These are phyloP conservation scores for Exserohilum turcica DNA, from an alignment of 2,329 filamentous ascomycete genomes.

Conservation along the genomic window DNA sequence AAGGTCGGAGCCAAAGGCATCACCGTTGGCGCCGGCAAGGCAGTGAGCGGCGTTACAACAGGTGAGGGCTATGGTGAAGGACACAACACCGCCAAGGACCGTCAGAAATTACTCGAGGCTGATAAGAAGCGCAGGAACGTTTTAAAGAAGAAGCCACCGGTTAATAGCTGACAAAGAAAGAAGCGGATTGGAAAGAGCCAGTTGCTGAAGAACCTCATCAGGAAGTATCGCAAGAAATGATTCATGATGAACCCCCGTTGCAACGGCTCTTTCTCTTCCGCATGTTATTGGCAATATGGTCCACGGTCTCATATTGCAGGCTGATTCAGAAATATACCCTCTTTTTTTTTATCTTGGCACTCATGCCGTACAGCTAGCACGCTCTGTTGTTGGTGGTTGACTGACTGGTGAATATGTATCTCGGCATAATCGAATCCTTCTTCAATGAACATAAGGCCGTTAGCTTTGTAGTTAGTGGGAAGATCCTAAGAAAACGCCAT, in stretches of 20 bases:
- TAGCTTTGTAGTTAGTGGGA: neutral
- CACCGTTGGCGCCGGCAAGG: conserved; percentile 38
- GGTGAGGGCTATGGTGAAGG: conserved; percentile 23
- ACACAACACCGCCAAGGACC: conserved; percentile 1
- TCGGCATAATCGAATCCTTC: neutral
- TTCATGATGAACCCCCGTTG: too few relatives aligned
- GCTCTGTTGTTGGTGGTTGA: too few relatives aligned
- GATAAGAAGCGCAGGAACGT: conserved; percentile 12
- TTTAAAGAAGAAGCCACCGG: conserved; percentile 10
- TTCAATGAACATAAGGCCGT: neutral
- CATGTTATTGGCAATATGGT: too few relatives aligned
- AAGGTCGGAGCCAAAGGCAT: conserved; percentile 43
- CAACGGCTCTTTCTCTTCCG: too few relatives aligned
- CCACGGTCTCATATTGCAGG: too few relatives aligned
- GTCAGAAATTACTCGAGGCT: conserved; percentile 4
- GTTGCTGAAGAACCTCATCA: neutral
- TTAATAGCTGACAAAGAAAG: neutral
- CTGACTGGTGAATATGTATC: neutral
- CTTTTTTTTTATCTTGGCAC: too few relatives aligned
- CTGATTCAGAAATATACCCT: too few relatives aligned
- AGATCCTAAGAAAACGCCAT: neutral
- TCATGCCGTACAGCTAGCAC: too few relatives aligned
- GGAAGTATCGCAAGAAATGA: neutral
- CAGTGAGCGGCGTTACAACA: conserved; percentile 38
- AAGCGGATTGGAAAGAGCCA: neutral